These are phyloP conservation scores for Tagetes erecta DNA, from an alignment of 129 eudicot genomes.

Conservation along the genomic window DNA sequence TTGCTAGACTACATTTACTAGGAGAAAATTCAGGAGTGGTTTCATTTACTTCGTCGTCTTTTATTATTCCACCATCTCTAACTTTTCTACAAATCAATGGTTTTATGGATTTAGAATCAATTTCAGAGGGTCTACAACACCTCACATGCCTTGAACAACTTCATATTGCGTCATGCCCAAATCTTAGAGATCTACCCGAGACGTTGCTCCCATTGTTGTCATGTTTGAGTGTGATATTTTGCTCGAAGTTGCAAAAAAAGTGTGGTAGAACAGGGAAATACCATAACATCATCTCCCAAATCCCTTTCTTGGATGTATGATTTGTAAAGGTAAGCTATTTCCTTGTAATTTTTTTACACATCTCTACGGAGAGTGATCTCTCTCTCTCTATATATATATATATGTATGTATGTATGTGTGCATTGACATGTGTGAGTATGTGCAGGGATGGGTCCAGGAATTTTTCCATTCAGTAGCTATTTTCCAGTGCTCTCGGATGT, in stretches of 20 bases:
- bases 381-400: no score
- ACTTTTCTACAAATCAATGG: not conserved
- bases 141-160: constrained; percentile 18
- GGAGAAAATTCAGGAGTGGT: not conserved
- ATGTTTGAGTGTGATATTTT: not conserved
- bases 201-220: constrained; percentile 3
- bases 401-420: no score
- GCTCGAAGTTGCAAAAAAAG: constrained; percentile 1
- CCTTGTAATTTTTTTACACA: not conserved
- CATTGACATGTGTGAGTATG: no score
- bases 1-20: not conserved
- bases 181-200: constrained; percentile 15
- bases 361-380: no score
- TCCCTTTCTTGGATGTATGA: constrained; percentile 22
- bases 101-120: constrained; percentile 10
- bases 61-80: constrained; percentile 21
- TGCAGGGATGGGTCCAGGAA: no score
- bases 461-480: no score
- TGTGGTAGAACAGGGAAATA: constrained; percentile 19
- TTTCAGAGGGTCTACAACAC: constrained; percentile 21
- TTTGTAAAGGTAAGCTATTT: not conserved
- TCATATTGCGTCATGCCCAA: constrained; percentile 7
- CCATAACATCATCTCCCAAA: constrained; percentile 19
- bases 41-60: not conserved
- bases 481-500: no score